These are phyloP conservation scores for Cytospora schulzeri DNA, from an alignment of 2,329 filamentous ascomycete genomes.

Conservation along the genomic window DNA sequence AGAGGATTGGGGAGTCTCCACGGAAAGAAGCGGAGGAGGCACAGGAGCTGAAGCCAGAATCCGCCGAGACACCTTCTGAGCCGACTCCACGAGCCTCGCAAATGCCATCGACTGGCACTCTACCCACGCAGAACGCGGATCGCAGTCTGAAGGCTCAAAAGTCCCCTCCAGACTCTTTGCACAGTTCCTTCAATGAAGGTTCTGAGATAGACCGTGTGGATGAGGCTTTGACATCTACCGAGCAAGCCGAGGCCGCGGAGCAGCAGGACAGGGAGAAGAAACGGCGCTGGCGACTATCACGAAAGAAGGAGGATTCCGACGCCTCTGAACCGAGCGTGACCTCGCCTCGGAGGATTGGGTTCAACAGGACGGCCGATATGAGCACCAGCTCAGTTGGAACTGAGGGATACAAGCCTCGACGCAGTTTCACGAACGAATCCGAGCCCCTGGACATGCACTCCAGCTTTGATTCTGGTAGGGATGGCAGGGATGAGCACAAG, in stretches of 20 bases:
- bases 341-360: conserved; percentile 52
- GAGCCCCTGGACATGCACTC: conserved; percentile 49
- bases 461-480: conserved; percentile 38
- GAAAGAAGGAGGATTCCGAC: conserved; percentile 60
- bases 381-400: conserved; percentile 72
- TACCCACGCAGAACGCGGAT: conserved; percentile 49
- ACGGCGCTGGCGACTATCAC: conserved; percentile 72
- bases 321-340: conserved; percentile 44
- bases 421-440: conserved; percentile 55
- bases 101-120: conserved; percentile 43
- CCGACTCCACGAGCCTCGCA: conserved; percentile 51
- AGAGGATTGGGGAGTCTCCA: conserved; percentile 34
- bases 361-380: conserved; percentile 63
- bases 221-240: conserved; percentile 45
- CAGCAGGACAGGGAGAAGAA: conserved; percentile 68
- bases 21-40: conserved; percentile 18
- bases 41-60: conserved; percentile 29
- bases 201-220: conserved; percentile 79
- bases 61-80: conserved; percentile 44
- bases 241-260: conserved; percentile 40
- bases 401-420: conserved; percentile 50
- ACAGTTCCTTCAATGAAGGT: conserved; percentile 77
- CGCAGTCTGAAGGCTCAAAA: conserved; percentile 63
- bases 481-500: conserved; percentile 49
- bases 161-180: conserved; percentile 76